Base-by-base conservation (phyloP, 2,329 filamentous ascomycete species). In the Echinosphaeria canescens region DNA sequence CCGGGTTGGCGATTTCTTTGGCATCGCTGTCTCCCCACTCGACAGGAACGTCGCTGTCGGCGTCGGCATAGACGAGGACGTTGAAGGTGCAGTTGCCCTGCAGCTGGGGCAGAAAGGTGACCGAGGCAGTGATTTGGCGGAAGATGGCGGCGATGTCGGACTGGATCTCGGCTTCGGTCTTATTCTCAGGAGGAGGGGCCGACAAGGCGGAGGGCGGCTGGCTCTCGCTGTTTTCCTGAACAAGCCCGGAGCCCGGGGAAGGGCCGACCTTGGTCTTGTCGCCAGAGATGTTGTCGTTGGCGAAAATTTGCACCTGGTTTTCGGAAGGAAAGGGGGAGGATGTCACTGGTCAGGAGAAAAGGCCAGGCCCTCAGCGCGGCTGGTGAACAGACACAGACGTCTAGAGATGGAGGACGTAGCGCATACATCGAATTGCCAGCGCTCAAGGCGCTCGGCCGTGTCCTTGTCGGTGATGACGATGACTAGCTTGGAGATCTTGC, bases 1-100 rank as follows among this genome's bases (percentile, higher is more conserved):
- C 88, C 23, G 80, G 85, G 40, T 88, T 79, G 44, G 73, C 60
- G 35, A 98, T 93, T 57, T 98, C 88, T 55, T 92, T 93, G 29
- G 85, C 84, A 49, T 95, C 88, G 38, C 81, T 92, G 53, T 98
- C 88, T 25, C 88, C 88, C 88, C 88, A 98, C 49, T 98, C 88
- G 31, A 98, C 74, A 4, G 88, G 88, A 10, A 98, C 88, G 25
- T 95, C 85, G 31, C 78, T 88, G 50, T 95, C 84, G 12, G 84
- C 84, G 46, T 98, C 85, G 27, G 88, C 88, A 46, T 98, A 98
- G 4, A 98, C 88, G 22, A 98, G 64, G 25, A 98, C 85, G 43
- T 98, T 98, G 60, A 98, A 98, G 9, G 88, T 95, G 59, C 85
- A 98, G 48, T 92, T 79, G 22, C 84, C 84, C 33, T 80, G 72